Evolutionary conservation across 805 yeast genomes (phyloP), one percentile per base, ranked within the genome.

Genomic region (Starmerella tilneyi): DNA sequence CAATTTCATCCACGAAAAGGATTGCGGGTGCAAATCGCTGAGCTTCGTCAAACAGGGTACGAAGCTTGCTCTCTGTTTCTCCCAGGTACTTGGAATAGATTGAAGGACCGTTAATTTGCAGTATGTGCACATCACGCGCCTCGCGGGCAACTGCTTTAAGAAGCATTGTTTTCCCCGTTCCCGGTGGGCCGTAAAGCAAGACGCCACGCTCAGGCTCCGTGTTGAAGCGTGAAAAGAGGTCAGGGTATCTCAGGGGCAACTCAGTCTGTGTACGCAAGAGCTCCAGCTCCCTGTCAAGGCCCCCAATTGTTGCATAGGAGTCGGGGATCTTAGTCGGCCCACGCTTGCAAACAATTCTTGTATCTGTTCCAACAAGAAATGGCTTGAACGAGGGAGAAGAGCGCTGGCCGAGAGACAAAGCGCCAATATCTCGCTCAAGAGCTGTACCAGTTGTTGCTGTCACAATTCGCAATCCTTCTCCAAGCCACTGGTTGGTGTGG

Each of bases 141-240:
- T 81, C 89, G 50, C 76, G 71, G 0, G 95, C 94, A 9, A 89
- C 78, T 22, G 94, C 81, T 44, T 83, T 73, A 29, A 92, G 68
- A 7, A 92, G 70, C 84, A 88, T 76, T 1, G 96, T 83, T 61
- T 89, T 89, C 42, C 98, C 98, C 0, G 96, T 89, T 3, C 98
- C 98, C 2, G 97, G 92, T 3, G 96, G 94, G 0, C 98, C 98
- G 64, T 89, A 94, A 11, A 89, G 64, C 13, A 89, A 65, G n/a
- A 89, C 77, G 28, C 98, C 98, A 46, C 96, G 70, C 12, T 96
- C 96, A 8, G 98, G 96, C 8, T 80, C 72, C 16, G 86, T 80
- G n/a, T 89, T 86, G 66, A 89, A 92, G 44, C 82, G 77, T 7
- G 79, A 70, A 56, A 88, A 89, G 26, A 85, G 63, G 5, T 73